phyloP scores from a whole-genome alignment of 176 grass and related monocot genomes.

The Musa troglodytarum region DNA sequence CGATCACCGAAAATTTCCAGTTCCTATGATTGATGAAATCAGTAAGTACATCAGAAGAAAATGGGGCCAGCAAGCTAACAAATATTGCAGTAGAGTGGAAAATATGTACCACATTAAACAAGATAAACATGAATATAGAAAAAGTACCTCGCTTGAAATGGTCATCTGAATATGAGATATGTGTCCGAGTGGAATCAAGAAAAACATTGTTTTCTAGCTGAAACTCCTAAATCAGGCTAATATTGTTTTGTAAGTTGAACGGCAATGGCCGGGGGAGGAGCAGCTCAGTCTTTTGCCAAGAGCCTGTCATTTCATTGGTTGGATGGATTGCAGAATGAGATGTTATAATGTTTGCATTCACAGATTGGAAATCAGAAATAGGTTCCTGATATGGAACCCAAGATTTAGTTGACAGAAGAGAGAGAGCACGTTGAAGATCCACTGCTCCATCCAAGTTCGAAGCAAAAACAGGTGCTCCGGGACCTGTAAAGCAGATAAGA shows the following conservation, averaged over 20 bases:
- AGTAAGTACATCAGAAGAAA: no score
- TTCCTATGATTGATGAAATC: no score
- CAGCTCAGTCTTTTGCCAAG: conserved; percentile 18
- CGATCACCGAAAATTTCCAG: no score
- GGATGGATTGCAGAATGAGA: not conserved
- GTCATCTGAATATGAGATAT: not conserved
- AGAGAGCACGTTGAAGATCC: conserved; percentile 94
- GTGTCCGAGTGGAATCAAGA: conserved; percentile 26
- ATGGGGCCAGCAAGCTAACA: no score
- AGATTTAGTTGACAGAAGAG: conserved; percentile 85
- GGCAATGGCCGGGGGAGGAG: not conserved
- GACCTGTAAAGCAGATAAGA: conserved; percentile 30
- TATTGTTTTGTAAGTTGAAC: conserved; percentile 15
- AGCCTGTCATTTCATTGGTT: conserved; percentile 3
- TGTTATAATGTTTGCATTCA: not conserved
- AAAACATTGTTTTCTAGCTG: conserved; percentile 25
- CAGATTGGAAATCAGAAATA: conserved; percentile 19
- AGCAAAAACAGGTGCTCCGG: conserved; percentile 35
- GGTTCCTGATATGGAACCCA: conserved; percentile 8
- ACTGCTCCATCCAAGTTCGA: conserved; percentile 86
- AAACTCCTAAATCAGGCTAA: conserved; percentile 26
- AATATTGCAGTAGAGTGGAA: no score
- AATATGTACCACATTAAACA: no score
- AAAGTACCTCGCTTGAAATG: not conserved
- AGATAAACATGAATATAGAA: not conserved